Evolutionary conservation across 257 asterid species (phyloP).

Genomic region (Nicotiana obtusifolia): DNA sequence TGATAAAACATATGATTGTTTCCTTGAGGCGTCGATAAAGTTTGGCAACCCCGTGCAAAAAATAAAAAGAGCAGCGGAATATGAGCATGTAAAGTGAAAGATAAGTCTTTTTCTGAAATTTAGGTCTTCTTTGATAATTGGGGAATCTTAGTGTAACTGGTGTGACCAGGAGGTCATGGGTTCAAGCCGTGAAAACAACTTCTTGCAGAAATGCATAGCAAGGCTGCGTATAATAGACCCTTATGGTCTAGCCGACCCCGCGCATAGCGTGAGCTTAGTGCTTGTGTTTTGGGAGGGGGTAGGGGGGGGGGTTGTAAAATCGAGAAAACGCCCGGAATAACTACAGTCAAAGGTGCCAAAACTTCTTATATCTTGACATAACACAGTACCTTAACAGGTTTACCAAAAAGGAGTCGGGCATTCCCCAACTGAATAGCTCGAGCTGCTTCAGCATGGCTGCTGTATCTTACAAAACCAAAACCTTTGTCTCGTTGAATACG

Average conservation of each 20-base stretch:
- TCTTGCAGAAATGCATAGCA: too few relatives aligned
- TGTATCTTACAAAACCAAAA: slow-evolving; percentile 76
- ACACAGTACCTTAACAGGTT: slow-evolving; percentile 50
- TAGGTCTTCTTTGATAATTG: too few relatives aligned
- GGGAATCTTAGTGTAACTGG: too few relatives aligned
- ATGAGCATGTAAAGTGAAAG: not conserved
- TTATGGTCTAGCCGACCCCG: too few relatives aligned
- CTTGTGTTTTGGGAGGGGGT: too few relatives aligned
- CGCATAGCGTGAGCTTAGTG: too few relatives aligned
- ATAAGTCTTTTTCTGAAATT: too few relatives aligned
- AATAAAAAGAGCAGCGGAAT: not conserved
- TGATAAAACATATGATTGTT: not conserved
- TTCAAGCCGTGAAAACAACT: too few relatives aligned
- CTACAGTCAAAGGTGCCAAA: not conserved
- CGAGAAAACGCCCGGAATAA: not conserved
- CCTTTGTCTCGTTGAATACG: slow-evolving; percentile 87
- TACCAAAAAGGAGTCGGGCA: slow-evolving; percentile 53
- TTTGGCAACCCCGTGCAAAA: not conserved
- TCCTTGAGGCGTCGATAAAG: not conserved
- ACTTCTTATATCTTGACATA: not conserved
- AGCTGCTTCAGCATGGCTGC: slow-evolving; percentile 83
- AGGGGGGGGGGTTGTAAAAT: not conserved
- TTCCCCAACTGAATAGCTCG: slow-evolving; percentile 79
- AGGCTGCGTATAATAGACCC: too few relatives aligned
- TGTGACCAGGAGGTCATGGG: too few relatives aligned